Conservation (phyloP, 2,329 filamentous ascomycete species). For the Stenocarpella maydis region DNA sequence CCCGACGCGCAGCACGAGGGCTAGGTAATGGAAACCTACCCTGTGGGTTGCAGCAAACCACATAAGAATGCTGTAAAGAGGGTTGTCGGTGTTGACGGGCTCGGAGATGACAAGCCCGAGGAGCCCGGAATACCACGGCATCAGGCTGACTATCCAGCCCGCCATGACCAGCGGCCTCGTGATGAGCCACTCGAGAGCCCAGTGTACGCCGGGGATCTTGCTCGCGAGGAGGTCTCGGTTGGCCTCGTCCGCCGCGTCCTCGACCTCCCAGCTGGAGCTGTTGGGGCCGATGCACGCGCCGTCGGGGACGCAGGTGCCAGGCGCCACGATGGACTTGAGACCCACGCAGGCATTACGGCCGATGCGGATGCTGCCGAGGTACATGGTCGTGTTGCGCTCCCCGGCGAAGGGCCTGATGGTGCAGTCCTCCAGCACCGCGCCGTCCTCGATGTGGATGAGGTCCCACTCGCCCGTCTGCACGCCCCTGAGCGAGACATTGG, state of each 20-base stretch:
- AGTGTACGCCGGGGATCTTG: slow-evolving; percentile 53
- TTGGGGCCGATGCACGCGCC: slow-evolving; percentile 63
- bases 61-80: slow-evolving; percentile 51
- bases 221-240: slow-evolving; percentile 54
- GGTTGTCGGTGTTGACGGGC: slow-evolving; percentile 45
- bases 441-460: slow-evolving; percentile 61
- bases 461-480: slow-evolving; percentile 63
- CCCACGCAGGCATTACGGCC: slow-evolving; percentile 58
- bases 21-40: slow-evolving; percentile 60
- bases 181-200: slow-evolving; percentile 51
- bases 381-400: slow-evolving; percentile 66
- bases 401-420: slow-evolving; percentile 61
- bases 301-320: slow-evolving; percentile 57
- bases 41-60: slow-evolving; percentile 59
- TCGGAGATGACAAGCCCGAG: slow-evolving; percentile 54
- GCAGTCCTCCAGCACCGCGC: slow-evolving; percentile 56
- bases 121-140: slow-evolving; percentile 55
- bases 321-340: slow-evolving; percentile 57
- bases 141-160: slow-evolving; percentile 51
- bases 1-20: slow-evolving; percentile 50
- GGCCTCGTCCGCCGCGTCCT: slow-evolving; percentile 52
- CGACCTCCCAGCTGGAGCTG: slow-evolving; percentile 64
- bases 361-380: slow-evolving; percentile 59
- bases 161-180: slow-evolving; percentile 53
- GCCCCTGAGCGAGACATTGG: slow-evolving; percentile 55